Evolutionary conservation across 805 yeast species (phyloP), one percentile per base, ranked within the genome.

Genomic region (Hanseniaspora osmophila): DNA sequence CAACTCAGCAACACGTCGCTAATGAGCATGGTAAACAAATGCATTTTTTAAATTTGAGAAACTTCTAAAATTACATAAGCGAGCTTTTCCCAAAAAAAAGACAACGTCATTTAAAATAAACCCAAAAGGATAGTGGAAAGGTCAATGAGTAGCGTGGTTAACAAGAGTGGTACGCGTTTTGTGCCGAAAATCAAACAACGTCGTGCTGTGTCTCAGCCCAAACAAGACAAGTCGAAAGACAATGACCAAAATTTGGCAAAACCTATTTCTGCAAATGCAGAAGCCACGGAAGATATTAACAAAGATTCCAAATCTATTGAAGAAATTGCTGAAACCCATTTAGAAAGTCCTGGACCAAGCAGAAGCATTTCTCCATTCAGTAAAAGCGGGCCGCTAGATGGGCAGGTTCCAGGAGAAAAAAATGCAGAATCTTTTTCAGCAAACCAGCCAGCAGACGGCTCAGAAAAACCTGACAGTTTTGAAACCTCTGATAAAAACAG

Each of bases 81-180:
- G n/a, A n/a, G n/a, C n/a, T n/a, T n/a, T n/a, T n/a, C n/a, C n/a
- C n/a, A n/a, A n/a, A n/a, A 22, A 22, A 22, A 22, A 22, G 27
- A 37, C 6, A 15, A 4, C 4, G 6, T 37, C 6, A 17, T 17
- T 15, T 12, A 13, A n/a, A 37, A 16, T 13, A 6, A 13, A 35
- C 38, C 6, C 15, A 33, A 35, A 10, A 35, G 6, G 16, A 35
- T 5, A 35, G 19, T 5, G 18, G 5, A 35, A 13, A 35, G 5
- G 6, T 35, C 15, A 10, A 62, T 62, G 66, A 62, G 66, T 57
- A 62, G 65, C 50, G 57, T 60, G 19, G 63, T 62, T 6, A 62
- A 74, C 49, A 75, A 75, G 54, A 68, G 77, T 43, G 73, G 78
- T 22, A 71, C 81, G 11, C 75, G 81, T 46, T 81, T 81, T 60